phyloP scores from a whole-genome alignment of 2,329 filamentous ascomycete genomes.

The Phoma herbarum region DNA sequence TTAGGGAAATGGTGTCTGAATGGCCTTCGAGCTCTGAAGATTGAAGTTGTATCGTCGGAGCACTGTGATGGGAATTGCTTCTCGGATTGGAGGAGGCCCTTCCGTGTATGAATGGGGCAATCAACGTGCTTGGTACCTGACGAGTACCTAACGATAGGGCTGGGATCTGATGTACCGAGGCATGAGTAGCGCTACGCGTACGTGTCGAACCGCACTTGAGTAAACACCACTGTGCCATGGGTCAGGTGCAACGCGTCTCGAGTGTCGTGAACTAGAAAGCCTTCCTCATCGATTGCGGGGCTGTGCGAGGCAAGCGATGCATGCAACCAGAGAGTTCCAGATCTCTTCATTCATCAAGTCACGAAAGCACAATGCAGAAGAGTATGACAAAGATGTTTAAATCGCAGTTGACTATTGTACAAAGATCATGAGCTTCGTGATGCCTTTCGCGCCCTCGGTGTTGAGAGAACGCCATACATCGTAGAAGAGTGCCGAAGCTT shows the following conservation, averaged over 20 bases:
- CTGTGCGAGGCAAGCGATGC: not conserved
- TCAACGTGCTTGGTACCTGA: not conserved
- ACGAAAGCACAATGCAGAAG: not conserved
- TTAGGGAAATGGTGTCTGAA: not conserved
- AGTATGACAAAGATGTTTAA: conserved; percentile 40
- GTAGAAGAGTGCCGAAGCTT: conserved; percentile 33
- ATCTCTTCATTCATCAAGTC: not conserved
- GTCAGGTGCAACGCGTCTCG: not conserved
- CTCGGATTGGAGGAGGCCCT: not conserved
- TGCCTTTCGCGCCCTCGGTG: conserved; percentile 38
- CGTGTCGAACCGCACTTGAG: not conserved
- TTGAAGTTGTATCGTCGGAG: not conserved
- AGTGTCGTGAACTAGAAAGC: not conserved
- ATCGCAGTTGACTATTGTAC: conserved; percentile 51
- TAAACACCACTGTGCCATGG: not conserved
- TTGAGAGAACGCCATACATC: conserved; percentile 47
- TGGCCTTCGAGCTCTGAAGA: not conserved
- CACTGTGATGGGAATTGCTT: not conserved
- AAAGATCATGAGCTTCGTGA: conserved; percentile 50
- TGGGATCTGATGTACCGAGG: conserved; percentile 34
- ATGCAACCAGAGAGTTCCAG: not conserved
- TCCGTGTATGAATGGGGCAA: not conserved
- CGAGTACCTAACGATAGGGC: not conserved
- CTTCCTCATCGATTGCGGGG: not conserved
- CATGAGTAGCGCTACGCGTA: conserved; percentile 37